phyloP scores from a whole-genome alignment of 345 rosid genomes.

The Orychophragmus violaceus region DNA sequence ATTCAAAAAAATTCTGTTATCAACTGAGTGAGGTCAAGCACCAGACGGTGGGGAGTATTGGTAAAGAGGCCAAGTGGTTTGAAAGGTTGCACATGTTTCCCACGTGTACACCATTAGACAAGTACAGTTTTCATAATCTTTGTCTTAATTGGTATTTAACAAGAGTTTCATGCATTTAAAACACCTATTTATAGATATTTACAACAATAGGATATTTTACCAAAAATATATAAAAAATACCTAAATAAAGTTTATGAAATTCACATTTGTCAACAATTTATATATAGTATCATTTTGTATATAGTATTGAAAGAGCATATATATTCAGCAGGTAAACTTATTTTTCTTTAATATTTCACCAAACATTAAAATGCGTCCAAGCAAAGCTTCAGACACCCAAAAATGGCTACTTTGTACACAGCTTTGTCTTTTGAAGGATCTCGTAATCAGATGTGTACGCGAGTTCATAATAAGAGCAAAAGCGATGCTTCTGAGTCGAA shows the following conservation, averaged over 20 bases:
- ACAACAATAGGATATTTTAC: background rate
- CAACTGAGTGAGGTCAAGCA: background rate
- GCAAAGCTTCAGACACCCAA: constrained; percentile 21
- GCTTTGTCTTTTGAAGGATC: constrained; percentile 25
- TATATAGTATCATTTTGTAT: no score
- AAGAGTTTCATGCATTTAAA: background rate
- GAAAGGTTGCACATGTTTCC: constrained; percentile 17
- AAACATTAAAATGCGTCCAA: constrained; percentile 21
- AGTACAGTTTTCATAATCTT: background rate
- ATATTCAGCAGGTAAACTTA: background rate
- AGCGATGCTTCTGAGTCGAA: constrained; percentile 18
- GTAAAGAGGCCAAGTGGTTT: constrained; percentile 13
- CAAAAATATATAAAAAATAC: background rate
- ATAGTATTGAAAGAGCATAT: background rate
- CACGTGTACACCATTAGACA: constrained; percentile 21
- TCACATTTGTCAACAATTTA: background rate
- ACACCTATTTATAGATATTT: background rate
- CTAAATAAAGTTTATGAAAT: background rate
- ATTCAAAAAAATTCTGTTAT: no score
- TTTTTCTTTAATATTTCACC: background rate
- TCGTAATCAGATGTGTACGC: constrained; percentile 16
- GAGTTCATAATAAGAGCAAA: constrained; percentile 16
- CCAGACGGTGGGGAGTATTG: constrained; percentile 15
- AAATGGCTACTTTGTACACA: constrained; percentile 25
- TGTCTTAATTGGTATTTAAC: background rate